Base-by-base conservation (phyloP, 1,284 basidiomycete genomes). In the Stereum hirsutum region DNA sequence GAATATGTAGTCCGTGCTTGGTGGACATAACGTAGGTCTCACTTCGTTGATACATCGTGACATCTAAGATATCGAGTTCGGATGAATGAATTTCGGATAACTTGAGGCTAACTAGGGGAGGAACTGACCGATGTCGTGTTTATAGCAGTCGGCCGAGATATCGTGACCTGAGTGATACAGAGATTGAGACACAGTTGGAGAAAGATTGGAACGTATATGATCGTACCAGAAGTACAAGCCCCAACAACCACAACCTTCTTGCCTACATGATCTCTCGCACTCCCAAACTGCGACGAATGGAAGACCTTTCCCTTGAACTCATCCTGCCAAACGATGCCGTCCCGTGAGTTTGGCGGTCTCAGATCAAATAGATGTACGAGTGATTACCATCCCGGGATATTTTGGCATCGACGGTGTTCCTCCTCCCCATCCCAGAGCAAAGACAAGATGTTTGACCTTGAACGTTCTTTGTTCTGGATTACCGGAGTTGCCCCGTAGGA, bases 401-500 rank as follows among this genome's bases (percentile, higher is more conserved):
- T 62, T 53, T 1, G 77, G 75, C 26, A 72, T 60, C 17, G 69
- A 68, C 3, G 68, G 66, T 43, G 66, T 58, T 6, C 73, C 74
- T 2, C 71, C 74, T 0, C 69, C 75, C 15, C 81, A 58, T 7
- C 82, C 81, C 6, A 74, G 70, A 0, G 81, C 81, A 42, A 83
- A 69, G 6, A 87, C 61, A 41, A 83, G 47, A 50, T 80, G 75
- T 24, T 71, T 70, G 39, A 79, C 74, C 4, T 62, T 65, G 49
- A 86, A 66, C 2, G 60, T 55, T 5, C 74, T 66, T 32, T 67
- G 60, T 4, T 60, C 52, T n/a, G n/a, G n/a, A n/a, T n/a, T n/a
- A n/a, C n/a, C n/a, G 2, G 65, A 70, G 39, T 70, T 66, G 3
- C 50, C 54, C 15, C 62, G 62, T 41, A 65, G 53, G 10, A 83